Evolutionary conservation across 1,284 basidiomycete genomes (phyloP).

Genomic region (Polyporus tsugae): DNA sequence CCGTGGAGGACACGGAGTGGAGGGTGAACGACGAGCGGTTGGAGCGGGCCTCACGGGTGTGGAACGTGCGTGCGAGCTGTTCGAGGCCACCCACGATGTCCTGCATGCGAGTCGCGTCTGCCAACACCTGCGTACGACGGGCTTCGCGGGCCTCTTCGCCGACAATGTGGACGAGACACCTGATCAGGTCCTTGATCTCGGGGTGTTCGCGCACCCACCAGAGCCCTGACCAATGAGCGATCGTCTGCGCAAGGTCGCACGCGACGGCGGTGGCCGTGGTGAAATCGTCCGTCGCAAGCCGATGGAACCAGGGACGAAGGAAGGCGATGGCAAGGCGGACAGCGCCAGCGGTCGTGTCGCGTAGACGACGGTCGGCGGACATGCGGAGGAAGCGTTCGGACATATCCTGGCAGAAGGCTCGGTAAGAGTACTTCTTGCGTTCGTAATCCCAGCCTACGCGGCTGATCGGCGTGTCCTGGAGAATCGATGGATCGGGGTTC

Average conservation of each 20-base stretch:
- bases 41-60: conserved; percentile 31
- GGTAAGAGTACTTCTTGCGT: conserved; percentile 66
- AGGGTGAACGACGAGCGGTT: conserved; percentile 21
- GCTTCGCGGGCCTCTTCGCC: conserved; percentile 70
- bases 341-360: conserved; percentile 71
- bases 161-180: conserved; percentile 62
- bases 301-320: conserved; percentile 73
- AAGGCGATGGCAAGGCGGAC: conserved; percentile 71
- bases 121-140: conserved; percentile 47
- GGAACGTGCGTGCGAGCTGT: conserved; percentile 47
- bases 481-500: conserved; percentile 47
- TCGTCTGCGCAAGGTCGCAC: conserved; percentile 61
- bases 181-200: conserved; percentile 65
- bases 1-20: conserved; percentile 27
- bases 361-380: conserved; percentile 59
- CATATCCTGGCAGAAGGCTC: conserved; percentile 74
- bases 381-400: conserved; percentile 65
- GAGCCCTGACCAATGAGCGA: conserved; percentile 74
- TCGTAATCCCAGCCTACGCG: conserved; percentile 67
- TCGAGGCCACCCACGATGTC: conserved; percentile 59
- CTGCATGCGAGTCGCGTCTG: conserved; percentile 56
- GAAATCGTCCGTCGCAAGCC: conserved; percentile 56
- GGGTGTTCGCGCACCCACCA: conserved; percentile 69
- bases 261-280: conserved; percentile 56
- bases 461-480: conserved; percentile 51